phyloP scores from a whole-genome alignment of 2,329 filamentous ascomycete genomes.

The Fusarium liriodendri region DNA sequence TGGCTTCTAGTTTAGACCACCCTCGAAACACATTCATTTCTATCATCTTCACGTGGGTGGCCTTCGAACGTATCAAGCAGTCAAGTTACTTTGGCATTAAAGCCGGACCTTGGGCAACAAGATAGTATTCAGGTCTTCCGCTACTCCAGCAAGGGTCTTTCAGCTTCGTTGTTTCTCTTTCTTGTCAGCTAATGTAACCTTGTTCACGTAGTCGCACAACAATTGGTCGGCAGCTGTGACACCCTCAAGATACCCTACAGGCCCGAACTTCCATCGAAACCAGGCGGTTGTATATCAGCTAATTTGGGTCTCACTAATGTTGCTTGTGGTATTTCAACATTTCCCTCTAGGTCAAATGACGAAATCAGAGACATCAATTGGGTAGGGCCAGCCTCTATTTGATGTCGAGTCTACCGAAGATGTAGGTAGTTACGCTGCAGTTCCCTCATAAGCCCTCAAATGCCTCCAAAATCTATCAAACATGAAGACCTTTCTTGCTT shows the following conservation, averaged over 20 bases:
- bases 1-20: not conserved
- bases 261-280: not conserved
- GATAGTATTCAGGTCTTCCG: not conserved
- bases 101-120: not conserved
- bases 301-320: not conserved
- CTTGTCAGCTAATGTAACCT: not conserved
- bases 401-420: not conserved
- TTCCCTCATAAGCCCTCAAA: not conserved
- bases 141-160: fast-evolving
- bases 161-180: not conserved
- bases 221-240: not conserved
- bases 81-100: not conserved
- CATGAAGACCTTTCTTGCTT: not conserved
- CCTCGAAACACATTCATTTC: not conserved
- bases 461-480: not conserved
- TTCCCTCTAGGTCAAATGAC: not conserved
- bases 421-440: not conserved
- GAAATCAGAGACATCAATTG: not conserved
- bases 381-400: not conserved
- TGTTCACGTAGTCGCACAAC: not conserved
- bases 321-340: not conserved
- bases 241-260: not conserved
- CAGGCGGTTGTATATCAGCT: not conserved
- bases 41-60: not conserved
- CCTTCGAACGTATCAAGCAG: not conserved